Conservation (phyloP, 108 stramenopile species). For the Skeletonema grethae region DNA sequence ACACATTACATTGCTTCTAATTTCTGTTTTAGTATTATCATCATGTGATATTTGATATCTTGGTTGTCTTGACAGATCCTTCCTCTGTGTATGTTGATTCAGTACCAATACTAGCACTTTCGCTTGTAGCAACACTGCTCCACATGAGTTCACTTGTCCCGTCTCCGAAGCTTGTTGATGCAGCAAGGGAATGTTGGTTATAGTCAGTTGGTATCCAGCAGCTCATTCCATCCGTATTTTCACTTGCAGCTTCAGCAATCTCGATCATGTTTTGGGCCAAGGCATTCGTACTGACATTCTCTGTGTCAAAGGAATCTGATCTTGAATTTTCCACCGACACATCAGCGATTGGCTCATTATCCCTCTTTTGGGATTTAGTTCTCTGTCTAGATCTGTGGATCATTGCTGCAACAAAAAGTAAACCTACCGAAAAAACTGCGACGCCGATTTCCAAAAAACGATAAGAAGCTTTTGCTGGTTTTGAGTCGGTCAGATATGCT, state of each 20-base stretch:
- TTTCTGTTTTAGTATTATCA: too few species aligned
- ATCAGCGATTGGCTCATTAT: neutral
- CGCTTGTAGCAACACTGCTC: neutral
- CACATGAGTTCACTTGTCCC: neutral
- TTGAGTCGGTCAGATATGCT: neutral
- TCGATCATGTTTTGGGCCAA: neutral
- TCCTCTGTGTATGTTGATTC: neutral
- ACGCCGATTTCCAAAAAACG: neutral
- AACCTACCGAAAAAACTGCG: neutral
- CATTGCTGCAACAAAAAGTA: neutral
- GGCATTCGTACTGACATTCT: neutral
- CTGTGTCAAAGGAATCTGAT: neutral
- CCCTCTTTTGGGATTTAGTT: neutral
- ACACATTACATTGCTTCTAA: too few species aligned
- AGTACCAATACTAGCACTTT: too few species aligned
- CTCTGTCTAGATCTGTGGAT: neutral
- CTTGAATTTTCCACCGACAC: neutral
- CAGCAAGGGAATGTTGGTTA: neutral
- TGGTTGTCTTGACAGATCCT: neutral
- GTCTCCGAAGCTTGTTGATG: neutral
- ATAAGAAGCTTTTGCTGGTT: neutral
- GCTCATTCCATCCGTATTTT: neutral
- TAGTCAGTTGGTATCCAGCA: neutral
- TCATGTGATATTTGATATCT: too few species aligned
- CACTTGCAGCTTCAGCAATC: neutral